A percentile compares a stretch with the other conserved stretches of the same genome.
Conservation (phyloP, 2,329 filamentous ascomycete species). For the Pyrenochaeta sp. region DNA sequence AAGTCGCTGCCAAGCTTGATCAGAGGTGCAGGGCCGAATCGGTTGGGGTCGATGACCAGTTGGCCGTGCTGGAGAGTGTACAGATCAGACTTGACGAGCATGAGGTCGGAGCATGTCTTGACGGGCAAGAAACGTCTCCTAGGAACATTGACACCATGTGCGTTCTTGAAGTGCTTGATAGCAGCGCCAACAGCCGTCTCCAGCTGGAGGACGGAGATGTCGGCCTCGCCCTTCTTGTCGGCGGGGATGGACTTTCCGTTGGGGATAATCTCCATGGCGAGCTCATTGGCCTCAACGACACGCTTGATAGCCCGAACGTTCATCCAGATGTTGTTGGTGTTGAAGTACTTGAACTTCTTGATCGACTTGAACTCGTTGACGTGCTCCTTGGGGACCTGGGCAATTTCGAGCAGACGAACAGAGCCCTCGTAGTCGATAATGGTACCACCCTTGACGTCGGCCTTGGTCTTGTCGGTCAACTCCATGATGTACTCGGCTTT, state of each 20-base stretch:
- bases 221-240: constrained; percentile 99
- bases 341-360: constrained; percentile 99
- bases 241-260: constrained; percentile 98
- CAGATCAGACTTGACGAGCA: constrained; percentile 99
- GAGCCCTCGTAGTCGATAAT: constrained; percentile 99
- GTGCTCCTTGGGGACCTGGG: constrained; percentile 99
- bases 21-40: constrained; percentile 93
- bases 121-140: constrained; percentile 98
- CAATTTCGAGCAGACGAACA: constrained; percentile 96
- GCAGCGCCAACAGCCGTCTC: constrained; percentile 98
- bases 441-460: constrained; percentile 99
- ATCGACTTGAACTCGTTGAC: constrained; percentile 99
- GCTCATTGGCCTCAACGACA: constrained; percentile 96
- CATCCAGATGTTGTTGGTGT: constrained; percentile 99
- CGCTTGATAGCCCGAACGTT: constrained; percentile 98
- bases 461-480: constrained; percentile 99
- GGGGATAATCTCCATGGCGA: constrained; percentile 99
- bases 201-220: constrained; percentile 96
- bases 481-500: constrained; percentile 99
- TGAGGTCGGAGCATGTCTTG: constrained; percentile 99
- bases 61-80: constrained; percentile 99
- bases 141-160: constrained; percentile 98
- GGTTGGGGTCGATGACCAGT: constrained; percentile 93
- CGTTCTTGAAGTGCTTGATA: constrained; percentile 98
- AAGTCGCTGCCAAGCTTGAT: constrained; percentile 99